Percentiles rank a stretch among this genome's conserved stretches.
Conservation (phyloP, 306 rosid genomes). For the Prunus armeniaca region DNA sequence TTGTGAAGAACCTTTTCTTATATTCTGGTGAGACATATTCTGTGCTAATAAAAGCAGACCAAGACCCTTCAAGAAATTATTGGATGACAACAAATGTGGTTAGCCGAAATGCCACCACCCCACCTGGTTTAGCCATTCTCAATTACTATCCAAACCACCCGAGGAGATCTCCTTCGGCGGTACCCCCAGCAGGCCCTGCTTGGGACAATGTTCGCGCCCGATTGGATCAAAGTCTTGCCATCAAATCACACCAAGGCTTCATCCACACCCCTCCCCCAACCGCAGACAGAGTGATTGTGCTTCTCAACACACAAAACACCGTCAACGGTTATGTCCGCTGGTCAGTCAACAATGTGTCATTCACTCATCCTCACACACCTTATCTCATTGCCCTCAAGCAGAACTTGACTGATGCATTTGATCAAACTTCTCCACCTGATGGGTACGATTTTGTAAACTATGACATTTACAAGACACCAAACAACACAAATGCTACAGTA, state of each 20-base stretch:
- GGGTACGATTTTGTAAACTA: slow-evolving; percentile 50
- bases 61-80: slow-evolving; percentile 73
- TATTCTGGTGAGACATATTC: slow-evolving; percentile 95
- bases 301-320: slow-evolving; percentile 75
- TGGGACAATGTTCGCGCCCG: slow-evolving; percentile 50
- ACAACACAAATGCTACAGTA: slow-evolving; percentile 49
- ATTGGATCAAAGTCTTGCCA: slow-evolving; percentile 55
- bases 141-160: slow-evolving; percentile 93
- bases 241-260: slow-evolving; percentile 49
- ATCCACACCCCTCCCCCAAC: slow-evolving; percentile 51
- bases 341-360: slow-evolving; percentile 79
- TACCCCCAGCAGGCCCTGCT: slow-evolving; percentile 52
- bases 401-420: slow-evolving; percentile 40
- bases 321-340: slow-evolving; percentile 33
- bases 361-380: slow-evolving; percentile 66
- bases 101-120: slow-evolving; percentile 51
- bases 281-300: slow-evolving; percentile 66
- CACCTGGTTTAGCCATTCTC: slow-evolving; percentile 60
- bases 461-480: slow-evolving; percentile 31
- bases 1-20: slow-evolving; percentile 58
- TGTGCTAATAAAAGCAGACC: slow-evolving; percentile 63
- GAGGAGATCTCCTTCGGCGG: slow-evolving; percentile 41
- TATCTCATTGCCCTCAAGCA: slow-evolving; percentile 65
- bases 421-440: slow-evolving; percentile 56
- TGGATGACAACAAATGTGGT: slow-evolving; percentile 73